Percentiles rank a stretch among this genome's conserved stretches.
phyloP scores from a whole-genome alignment of 495 filamentous ascomycete species.

The Xylaria flabelliformis region DNA sequence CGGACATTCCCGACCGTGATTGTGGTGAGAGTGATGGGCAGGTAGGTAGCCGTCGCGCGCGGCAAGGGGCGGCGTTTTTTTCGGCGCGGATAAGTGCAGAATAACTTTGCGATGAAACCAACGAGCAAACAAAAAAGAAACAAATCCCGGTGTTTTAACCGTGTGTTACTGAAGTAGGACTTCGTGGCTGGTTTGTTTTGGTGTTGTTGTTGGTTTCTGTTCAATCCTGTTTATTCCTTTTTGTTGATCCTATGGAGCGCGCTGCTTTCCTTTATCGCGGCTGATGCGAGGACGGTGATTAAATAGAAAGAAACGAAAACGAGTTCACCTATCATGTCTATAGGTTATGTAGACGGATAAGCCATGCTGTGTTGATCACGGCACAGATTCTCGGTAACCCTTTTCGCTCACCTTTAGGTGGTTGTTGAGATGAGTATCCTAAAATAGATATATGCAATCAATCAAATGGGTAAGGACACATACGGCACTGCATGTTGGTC shows the following conservation, averaged over 20 bases:
- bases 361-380: not conserved
- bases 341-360: not conserved
- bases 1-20: conserved; percentile 15
- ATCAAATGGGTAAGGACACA: conserved; percentile 21
- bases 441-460: conserved; percentile 21
- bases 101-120: conserved; percentile 13
- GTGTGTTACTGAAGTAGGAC: conserved; percentile 11
- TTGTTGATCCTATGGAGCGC: not conserved
- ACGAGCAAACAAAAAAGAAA: conserved; percentile 9
- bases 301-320: not conserved
- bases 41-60: not conserved
- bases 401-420: conserved; percentile 16
- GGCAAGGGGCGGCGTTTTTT: not conserved
- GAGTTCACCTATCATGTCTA: not conserved
- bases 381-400: conserved; percentile 9
- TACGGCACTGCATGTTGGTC: conserved; percentile 21
- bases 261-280: not conserved
- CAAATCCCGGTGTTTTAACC: not conserved
- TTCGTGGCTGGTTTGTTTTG: not conserved
- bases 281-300: not conserved
- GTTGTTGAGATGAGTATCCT: conserved; percentile 5
- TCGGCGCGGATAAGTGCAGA: not conserved
- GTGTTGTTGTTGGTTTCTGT: not conserved
- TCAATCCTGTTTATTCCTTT: not conserved
- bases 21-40: not conserved